phyloP scores from a whole-genome alignment of 1,139 yeast species.

The Blastobotrys arbuscula region DNA sequence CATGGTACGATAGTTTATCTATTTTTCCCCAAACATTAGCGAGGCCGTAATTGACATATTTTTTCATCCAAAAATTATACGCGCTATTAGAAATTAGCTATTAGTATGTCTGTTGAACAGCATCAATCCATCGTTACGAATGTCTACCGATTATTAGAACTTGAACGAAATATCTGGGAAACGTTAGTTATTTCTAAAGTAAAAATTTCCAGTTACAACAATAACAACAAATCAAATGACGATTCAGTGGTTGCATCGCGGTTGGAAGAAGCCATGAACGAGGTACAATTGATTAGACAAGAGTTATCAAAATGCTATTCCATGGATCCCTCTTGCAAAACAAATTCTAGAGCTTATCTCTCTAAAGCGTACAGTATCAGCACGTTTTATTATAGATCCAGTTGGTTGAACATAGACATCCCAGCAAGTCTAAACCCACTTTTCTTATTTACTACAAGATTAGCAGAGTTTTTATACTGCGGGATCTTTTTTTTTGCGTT shows the following conservation, averaged over 20 bases:
- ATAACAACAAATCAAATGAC: neutral
- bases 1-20: no score
- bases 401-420: slow-evolving; percentile 4
- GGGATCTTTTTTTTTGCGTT: neutral
- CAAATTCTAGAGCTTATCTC: neutral
- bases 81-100: no score
- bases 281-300: neutral
- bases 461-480: slow-evolving; percentile 6
- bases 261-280: slow-evolving; percentile 3
- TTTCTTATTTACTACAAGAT: neutral
- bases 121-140: neutral
- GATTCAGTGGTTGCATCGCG: neutral
- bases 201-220: neutral
- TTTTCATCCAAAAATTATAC: no score
- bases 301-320: neutral
- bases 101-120: neutral
- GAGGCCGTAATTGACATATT: no score
- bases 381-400: neutral
- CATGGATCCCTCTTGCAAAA: neutral
- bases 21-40: no score
- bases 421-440: slow-evolving; percentile 7
- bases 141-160: slow-evolving; percentile 5
- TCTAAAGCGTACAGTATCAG: neutral
- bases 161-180: slow-evolving; percentile 4
- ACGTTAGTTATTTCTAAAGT: slow-evolving; percentile 1